A percentile compares a stretch with the other conserved stretches of the same genome.
These are phyloP conservation scores for Cladosporium sp. DNA, from an alignment of 2,329 filamentous ascomycete genomes.

Conservation along the genomic window DNA sequence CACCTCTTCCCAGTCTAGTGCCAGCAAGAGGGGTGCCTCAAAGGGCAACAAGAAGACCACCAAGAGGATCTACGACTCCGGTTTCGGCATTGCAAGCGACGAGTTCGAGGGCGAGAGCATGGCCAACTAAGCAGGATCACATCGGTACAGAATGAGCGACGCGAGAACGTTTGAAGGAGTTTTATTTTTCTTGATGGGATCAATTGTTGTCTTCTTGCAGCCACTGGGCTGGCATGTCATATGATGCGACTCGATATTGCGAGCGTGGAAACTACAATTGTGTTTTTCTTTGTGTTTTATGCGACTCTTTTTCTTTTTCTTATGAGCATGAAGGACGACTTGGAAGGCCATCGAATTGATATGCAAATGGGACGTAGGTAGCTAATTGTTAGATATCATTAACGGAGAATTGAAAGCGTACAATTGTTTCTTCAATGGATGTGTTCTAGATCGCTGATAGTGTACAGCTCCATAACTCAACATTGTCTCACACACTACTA, in stretches of 20 bases:
- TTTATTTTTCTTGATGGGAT: not conserved
- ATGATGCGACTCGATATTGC: not conserved
- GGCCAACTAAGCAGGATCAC: not conserved
- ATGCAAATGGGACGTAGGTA: not conserved
- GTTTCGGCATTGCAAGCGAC: conserved; percentile 28
- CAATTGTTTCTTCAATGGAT: not conserved
- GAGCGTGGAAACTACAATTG: not conserved
- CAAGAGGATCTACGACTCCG: conserved; percentile 30
- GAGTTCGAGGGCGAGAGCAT: conserved; percentile 16
- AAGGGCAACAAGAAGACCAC: conserved; percentile 21
- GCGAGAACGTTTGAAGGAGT: not conserved
- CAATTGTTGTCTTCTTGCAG: not conserved
- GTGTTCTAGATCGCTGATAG: not conserved
- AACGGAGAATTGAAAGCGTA: not conserved
- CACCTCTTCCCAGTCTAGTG: conserved; percentile 2
- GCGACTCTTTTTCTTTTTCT: not conserved
- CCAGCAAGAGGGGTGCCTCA: conserved; percentile 18
- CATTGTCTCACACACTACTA: not conserved
- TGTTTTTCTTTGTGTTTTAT: not conserved
- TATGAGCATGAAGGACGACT: conserved; percentile 1
- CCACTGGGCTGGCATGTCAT: not conserved
- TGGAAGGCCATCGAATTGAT: not conserved
- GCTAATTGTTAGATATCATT: conserved; percentile 4
- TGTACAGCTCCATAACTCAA: not conserved
- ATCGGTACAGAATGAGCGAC: not conserved